Conservation (phyloP, 257 asterid genomes). For the Rauvolfia tetraphylla region DNA sequence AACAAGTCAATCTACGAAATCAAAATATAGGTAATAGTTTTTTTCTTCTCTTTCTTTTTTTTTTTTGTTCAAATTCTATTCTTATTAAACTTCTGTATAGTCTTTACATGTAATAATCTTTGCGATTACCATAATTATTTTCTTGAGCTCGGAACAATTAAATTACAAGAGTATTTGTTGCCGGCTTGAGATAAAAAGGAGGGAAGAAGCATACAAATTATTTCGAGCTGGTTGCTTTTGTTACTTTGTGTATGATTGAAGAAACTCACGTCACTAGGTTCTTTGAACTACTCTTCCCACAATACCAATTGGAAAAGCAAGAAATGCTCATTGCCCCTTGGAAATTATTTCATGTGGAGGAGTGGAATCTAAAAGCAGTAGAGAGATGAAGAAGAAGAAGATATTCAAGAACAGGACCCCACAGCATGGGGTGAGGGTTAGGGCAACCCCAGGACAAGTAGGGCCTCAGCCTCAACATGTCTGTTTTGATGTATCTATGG, state of each 20-base stretch:
- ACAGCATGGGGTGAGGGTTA: conserved; percentile 12
- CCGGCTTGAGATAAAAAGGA: not conserved
- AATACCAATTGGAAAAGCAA: not conserved
- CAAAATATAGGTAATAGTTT: too few relatives aligned
- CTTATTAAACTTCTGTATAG: too few relatives aligned
- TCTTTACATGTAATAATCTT: too few relatives aligned
- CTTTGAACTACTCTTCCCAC: not conserved
- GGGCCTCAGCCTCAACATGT: conserved; percentile 22
- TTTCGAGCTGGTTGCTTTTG: conserved; percentile 5
- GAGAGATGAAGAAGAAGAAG: not conserved
- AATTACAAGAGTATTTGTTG: not conserved
- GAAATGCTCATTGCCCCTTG: not conserved
- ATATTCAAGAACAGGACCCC: conserved; percentile 8
- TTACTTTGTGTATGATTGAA: conserved; percentile 23
- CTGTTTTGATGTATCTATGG: too few relatives aligned
- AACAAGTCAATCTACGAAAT: too few relatives aligned
- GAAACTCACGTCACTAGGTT: conserved; percentile 2
- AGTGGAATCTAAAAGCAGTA: conserved; percentile 14
- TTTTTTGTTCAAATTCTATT: too few relatives aligned
- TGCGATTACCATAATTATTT: too few relatives aligned
- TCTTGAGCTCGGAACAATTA: too few relatives aligned
- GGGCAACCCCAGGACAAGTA: conserved; percentile 31
- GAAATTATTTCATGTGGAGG: conserved; percentile 18
- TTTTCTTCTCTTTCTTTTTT: too few relatives aligned
- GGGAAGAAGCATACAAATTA: conserved; percentile 1